Percentiles rank a stretch among this genome's conserved stretches.
Conservation (phyloP, 805 yeast genomes). For the Metschnikowia borealis region DNA sequence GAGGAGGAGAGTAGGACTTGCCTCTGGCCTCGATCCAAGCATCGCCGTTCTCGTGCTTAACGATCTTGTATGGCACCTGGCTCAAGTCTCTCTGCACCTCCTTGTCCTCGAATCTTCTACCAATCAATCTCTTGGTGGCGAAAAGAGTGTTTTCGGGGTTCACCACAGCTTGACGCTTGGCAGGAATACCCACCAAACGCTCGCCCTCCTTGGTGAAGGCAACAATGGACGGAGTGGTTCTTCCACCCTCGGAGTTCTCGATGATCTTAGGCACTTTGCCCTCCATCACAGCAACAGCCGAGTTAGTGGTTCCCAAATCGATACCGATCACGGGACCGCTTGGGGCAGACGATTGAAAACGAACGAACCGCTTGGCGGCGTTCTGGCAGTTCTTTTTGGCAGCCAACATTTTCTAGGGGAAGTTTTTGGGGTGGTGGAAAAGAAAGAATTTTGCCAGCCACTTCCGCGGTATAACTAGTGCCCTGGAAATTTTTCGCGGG, state of each 20-base stretch:
- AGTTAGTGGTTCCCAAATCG: constrained; percentile 85
- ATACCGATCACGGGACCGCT: constrained; percentile 71
- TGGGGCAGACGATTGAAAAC: constrained; percentile 19
- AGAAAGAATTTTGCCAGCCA: constrained; percentile 5
- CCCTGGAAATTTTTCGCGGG: constrained; percentile 20
- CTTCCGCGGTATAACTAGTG: constrained; percentile 10
- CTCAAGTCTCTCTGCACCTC: constrained; percentile 89
- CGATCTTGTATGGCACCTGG: constrained; percentile 87
- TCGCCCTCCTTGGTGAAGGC: constrained; percentile 85
- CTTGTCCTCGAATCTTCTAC: constrained; percentile 82
- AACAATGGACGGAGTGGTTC: constrained; percentile 87
- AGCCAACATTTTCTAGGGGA: constrained; percentile 32
- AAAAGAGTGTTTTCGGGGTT: constrained; percentile 91
- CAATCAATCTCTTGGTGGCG: constrained; percentile 93
- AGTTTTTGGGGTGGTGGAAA: not conserved
- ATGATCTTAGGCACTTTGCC: constrained; percentile 72
- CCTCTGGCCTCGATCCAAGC: constrained; percentile 95
- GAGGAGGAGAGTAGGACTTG: constrained; percentile 87
- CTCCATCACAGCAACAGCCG: constrained; percentile 84
- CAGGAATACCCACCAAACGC: constrained; percentile 89
- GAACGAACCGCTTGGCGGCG: constrained; percentile 34
- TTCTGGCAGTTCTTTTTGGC: constrained; percentile 38
- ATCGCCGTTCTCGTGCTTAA: constrained; percentile 88
- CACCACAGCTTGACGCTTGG: constrained; percentile 93
- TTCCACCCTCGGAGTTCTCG: constrained; percentile 64